Evolutionary conservation across 768 basidiomycete species (phyloP).

Genomic region (Phylloporus sp.): DNA sequence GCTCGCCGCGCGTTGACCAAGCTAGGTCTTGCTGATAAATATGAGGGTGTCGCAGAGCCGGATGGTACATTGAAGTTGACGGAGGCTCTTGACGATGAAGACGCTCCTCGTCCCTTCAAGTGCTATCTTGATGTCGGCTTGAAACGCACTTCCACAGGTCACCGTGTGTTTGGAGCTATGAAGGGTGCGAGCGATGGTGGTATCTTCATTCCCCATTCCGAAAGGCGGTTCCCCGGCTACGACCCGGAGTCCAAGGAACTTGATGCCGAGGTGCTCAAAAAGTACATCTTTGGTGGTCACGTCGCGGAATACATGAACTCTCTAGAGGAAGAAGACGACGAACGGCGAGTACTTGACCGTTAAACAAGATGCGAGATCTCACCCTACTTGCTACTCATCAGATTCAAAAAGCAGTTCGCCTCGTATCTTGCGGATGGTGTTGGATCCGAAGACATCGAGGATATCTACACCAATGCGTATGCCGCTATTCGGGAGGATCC

Average conservation of each 20-base stretch:
- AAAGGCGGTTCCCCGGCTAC: slow-evolving; percentile 97
- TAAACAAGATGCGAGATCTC: not conserved
- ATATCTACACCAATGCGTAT: slow-evolving; percentile 90
- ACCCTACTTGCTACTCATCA: slow-evolving; percentile 27
- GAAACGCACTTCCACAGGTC: slow-evolving; percentile 95
- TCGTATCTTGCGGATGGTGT: slow-evolving; percentile 93
- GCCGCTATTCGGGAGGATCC: slow-evolving; percentile 96
- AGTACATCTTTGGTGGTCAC: slow-evolving; percentile 97
- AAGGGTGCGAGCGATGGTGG: slow-evolving; percentile 99
- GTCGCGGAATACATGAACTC: slow-evolving; percentile 99
- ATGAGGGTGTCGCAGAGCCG: slow-evolving; percentile 89
- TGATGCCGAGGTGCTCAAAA: slow-evolving; percentile 91
- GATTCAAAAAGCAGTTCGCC: slow-evolving; percentile 97
- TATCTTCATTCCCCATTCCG: slow-evolving; percentile 95
- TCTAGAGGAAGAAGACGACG: slow-evolving; percentile 99
- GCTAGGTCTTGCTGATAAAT: slow-evolving; percentile 96
- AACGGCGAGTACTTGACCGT: slow-evolving; percentile 52
- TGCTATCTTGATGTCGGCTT: slow-evolving; percentile 98
- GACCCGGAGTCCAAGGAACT: slow-evolving; percentile 91
- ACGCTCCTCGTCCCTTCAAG: slow-evolving; percentile 98
- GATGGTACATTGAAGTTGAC: slow-evolving; percentile 81
- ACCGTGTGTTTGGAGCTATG: slow-evolving; percentile 96
- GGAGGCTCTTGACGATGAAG: slow-evolving; percentile 86
- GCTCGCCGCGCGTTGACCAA: slow-evolving; percentile 95
- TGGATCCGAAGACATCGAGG: slow-evolving; percentile 95